These are phyloP conservation scores for Globisporangium canariense DNA, from an alignment of 352 stramenopile species.

Conservation along the genomic window DNA sequence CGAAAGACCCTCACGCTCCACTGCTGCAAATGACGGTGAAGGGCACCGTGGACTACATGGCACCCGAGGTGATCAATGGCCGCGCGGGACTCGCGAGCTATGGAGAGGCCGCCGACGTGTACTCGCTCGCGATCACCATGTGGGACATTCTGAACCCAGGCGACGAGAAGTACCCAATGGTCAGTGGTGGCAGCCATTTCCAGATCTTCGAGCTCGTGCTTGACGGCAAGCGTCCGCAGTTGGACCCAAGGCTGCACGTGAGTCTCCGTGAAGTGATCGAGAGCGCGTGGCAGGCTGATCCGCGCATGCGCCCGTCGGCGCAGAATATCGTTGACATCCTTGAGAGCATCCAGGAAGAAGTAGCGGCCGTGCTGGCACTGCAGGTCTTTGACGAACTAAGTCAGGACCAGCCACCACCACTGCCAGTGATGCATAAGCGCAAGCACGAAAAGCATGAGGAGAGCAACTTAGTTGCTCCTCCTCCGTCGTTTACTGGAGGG, in stretches of 20 bases:
- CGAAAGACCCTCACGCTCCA: background rate
- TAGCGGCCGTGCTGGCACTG: constrained; percentile 34
- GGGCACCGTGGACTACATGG: constrained; percentile 72
- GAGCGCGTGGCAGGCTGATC: constrained; percentile 46
- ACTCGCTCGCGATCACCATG: constrained; percentile 53
- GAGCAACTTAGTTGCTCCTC: background rate
- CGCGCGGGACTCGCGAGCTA: constrained; percentile 46
- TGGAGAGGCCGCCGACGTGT: constrained; percentile 64
- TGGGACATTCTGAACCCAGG: constrained; percentile 69
- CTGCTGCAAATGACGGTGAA: constrained; percentile 51
- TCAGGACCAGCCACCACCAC: background rate
- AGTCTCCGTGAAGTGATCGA: constrained; percentile 54
- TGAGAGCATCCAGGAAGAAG: constrained; percentile 66
- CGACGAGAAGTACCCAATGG: constrained; percentile 38
- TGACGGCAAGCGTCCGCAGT: constrained; percentile 31
- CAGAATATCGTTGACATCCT: constrained; percentile 43
- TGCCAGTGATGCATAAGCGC: background rate
- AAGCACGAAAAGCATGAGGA: background rate
- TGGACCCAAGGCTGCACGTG: constrained; percentile 31
- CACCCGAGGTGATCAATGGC: constrained; percentile 64
- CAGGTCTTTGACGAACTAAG: constrained; percentile 47
- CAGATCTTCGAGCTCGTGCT: constrained; percentile 49
- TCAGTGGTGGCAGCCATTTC: constrained; percentile 34
- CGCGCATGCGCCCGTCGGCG: constrained; percentile 42
- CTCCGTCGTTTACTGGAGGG: constrained; percentile 25